phyloP scores from a whole-genome alignment of 1,139 yeast genomes.

The Yamadazyma membranifaciens region DNA sequence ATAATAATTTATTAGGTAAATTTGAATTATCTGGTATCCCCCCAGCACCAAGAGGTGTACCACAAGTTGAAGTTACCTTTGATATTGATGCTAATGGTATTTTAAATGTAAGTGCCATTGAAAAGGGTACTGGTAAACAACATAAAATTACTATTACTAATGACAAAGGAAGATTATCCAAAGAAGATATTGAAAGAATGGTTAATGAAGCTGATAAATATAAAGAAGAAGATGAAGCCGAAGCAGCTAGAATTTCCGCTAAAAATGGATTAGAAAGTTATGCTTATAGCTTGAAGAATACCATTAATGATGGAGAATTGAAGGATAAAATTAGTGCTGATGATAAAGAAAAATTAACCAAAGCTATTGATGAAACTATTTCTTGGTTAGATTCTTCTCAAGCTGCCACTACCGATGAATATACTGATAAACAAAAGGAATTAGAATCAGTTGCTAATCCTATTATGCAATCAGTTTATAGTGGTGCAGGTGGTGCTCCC shows the following conservation, averaged over 20 bases:
- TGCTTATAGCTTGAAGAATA: conserved; percentile 77
- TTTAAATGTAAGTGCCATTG: conserved; percentile 86
- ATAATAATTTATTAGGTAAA: conserved; percentile 90
- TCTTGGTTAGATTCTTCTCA: conserved; percentile 50
- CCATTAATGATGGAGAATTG: conserved; percentile 44
- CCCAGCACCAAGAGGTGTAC: conserved; percentile 97
- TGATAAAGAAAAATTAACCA: conserved; percentile 43
- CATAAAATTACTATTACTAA: conserved; percentile 40
- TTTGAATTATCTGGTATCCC: conserved; percentile 93
- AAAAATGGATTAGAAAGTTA: conserved; percentile 88
- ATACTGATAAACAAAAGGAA: conserved; percentile 62
- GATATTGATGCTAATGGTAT: conserved; percentile 93
- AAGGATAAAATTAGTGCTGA: conserved; percentile 48
- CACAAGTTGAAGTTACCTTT: conserved; percentile 92
- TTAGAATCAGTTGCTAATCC: conserved; percentile 65
- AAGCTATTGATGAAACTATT: conserved; percentile 44
- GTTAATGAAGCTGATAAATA: conserved; percentile 43
- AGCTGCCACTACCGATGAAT: conserved; percentile 53
- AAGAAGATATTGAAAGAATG: conserved; percentile 50
- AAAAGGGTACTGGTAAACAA: conserved; percentile 83
- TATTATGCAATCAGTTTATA: conserved; percentile 60
- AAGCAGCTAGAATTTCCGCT: conserved; percentile 44
- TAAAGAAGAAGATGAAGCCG: conserved; percentile 38
- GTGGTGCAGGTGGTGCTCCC: conserved; percentile 49
- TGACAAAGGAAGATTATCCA: conserved; percentile 49